Evolutionary conservation across 768 basidiomycete genomes (phyloP).

Genomic region (Mycena floridula): DNA sequence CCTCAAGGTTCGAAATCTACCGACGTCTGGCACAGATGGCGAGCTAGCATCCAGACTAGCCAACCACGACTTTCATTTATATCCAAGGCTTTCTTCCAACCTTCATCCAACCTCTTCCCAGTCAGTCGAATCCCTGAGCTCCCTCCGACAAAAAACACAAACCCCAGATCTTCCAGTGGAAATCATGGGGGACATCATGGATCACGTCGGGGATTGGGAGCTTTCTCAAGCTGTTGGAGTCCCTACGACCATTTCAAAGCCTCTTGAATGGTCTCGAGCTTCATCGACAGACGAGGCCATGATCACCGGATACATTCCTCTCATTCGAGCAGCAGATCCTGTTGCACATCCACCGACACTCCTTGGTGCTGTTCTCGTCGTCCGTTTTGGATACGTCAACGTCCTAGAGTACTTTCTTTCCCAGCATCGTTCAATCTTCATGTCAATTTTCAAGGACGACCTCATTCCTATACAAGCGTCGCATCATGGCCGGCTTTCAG

Average conservation of each 20-base stretch:
- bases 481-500: slow-evolving; percentile 60
- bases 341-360: slow-evolving; percentile 55
- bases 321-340: slow-evolving; percentile 57
- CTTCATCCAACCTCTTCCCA: slow-evolving; percentile 18
- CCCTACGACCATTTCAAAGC: slow-evolving; percentile 60
- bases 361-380: slow-evolving; percentile 56
- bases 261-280: slow-evolving; percentile 68
- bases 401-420: slow-evolving; percentile 71
- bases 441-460: slow-evolving; percentile 56
- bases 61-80: slow-evolving; percentile 70
- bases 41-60: slow-evolving; percentile 70
- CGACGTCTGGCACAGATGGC: slow-evolving; percentile 50
- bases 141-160: slow-evolving; percentile 19
- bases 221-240: slow-evolving; percentile 72
- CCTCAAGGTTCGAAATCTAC: slow-evolving; percentile 66
- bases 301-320: slow-evolving; percentile 53
- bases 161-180: slow-evolving; percentile 68
- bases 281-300: slow-evolving; percentile 67
- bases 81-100: slow-evolving; percentile 49
- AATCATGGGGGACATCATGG: slow-evolving; percentile 70
- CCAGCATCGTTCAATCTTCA: slow-evolving; percentile 59
- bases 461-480: slow-evolving; percentile 77
- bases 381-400: slow-evolving; percentile 72
- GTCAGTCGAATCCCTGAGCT: slow-evolving; percentile 21
- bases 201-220: slow-evolving; percentile 81